Percentiles rank a stretch among this genome's conserved stretches.
Evolutionary conservation across 2,329 filamentous ascomycete species (phyloP).

Genomic region (Daldinia eschscholtzii): DNA sequence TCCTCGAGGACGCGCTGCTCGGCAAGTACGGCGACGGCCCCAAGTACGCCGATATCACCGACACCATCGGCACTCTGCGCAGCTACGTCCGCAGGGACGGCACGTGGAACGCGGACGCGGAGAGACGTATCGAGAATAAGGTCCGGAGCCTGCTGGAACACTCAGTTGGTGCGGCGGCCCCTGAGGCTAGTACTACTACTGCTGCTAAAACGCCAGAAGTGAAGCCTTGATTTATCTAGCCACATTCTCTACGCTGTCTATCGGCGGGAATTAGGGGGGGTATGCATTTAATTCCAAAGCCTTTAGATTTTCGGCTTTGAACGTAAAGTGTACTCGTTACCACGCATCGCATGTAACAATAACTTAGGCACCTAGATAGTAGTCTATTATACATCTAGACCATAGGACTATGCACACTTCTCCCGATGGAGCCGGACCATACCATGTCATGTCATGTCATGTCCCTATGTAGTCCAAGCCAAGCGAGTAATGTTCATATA

Average conservation of each 20-base stretch:
- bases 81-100: conserved; percentile 56
- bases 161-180: background rate
- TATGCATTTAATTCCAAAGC: background rate
- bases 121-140: conserved; percentile 48
- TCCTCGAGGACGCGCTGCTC: conserved; percentile 55
- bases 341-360: conserved; percentile 43
- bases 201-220: conserved; percentile 11
- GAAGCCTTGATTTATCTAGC: conserved; percentile 35
- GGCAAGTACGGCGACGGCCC: conserved; percentile 55
- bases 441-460: background rate
- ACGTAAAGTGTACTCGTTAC: conserved; percentile 42
- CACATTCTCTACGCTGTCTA: background rate
- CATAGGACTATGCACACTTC: conserved; percentile 25
- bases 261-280: background rate
- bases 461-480: background rate
- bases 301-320: conserved; percentile 25
- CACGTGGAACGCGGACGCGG: conserved; percentile 48
- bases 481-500: background rate
- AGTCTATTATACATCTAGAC: conserved; percentile 46
- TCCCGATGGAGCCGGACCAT: background rate
- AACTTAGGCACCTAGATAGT: background rate
- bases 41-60: conserved; percentile 51
- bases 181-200: background rate
- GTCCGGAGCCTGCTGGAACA: conserved; percentile 45
- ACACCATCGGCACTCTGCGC: conserved; percentile 51